Evolutionary conservation across 768 basidiomycete genomes (phyloP).

Genomic region (Gyrodon lividus): DNA sequence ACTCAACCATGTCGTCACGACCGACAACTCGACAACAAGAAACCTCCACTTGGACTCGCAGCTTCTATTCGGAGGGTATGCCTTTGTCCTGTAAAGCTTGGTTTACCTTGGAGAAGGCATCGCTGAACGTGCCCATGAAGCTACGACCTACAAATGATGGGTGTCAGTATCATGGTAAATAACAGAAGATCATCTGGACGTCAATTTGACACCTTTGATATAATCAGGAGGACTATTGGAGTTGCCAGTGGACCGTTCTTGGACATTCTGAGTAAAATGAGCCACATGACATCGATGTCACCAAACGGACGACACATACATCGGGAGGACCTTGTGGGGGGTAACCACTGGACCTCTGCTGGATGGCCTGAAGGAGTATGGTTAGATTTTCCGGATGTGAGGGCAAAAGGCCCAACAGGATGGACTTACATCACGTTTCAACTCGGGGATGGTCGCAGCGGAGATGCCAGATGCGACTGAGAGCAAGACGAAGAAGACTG

Average conservation of each 20-base stretch:
- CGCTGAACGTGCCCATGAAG: too few relatives aligned
- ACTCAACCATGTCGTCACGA: not conserved
- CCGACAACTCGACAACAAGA: not conserved
- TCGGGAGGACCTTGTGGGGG: not conserved
- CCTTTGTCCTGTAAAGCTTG: too few relatives aligned
- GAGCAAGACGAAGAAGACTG: conserved; percentile 11
- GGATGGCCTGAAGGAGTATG: not conserved
- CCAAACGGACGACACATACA: not conserved
- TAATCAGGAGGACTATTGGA: not conserved
- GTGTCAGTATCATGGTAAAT: not conserved
- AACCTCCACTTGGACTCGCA: not conserved
- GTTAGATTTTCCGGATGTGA: too few relatives aligned
- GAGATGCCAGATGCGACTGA: conserved; percentile 9
- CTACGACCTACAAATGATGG: not conserved
- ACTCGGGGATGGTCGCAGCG: conserved; percentile 11
- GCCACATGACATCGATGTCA: not conserved
- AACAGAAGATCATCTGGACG: too few relatives aligned
- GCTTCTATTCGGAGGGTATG: not conserved
- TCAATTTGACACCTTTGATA: not conserved
- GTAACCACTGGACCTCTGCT: not conserved
- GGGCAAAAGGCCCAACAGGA: too few relatives aligned
- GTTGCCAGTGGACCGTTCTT: not conserved
- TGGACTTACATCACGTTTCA: conserved; percentile 10
- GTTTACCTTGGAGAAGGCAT: too few relatives aligned
- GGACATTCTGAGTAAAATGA: not conserved